Evolutionary conservation across 371 early-diverging fungal species (phyloP).

Genomic region (Mucor circinelloides): DNA sequence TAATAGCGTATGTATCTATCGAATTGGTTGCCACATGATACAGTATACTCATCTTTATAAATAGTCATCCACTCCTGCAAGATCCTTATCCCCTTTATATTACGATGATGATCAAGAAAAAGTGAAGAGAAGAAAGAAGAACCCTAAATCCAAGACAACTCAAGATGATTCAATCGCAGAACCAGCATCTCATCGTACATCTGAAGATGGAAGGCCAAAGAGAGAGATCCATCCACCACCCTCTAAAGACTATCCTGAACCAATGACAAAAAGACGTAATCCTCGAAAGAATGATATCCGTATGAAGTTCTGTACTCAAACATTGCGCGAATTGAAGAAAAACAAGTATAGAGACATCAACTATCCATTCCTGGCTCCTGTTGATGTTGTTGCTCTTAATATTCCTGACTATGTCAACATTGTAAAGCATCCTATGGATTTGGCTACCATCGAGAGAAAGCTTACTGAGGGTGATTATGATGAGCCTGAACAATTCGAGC

Average conservation of each 20-base stretch:
- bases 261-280: slow-evolving; percentile 46
- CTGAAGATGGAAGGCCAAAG: slow-evolving; percentile 67
- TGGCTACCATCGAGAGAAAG: slow-evolving; percentile 90
- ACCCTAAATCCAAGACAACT: slow-evolving; percentile 19
- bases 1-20: slow-evolving; percentile 28
- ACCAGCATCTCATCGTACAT: slow-evolving; percentile 18
- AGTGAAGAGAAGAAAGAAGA: slow-evolving; percentile 18
- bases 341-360: slow-evolving; percentile 71
- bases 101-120: slow-evolving; percentile 23
- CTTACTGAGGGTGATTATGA: slow-evolving; percentile 79
- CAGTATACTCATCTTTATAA: background rate
- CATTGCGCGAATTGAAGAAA: slow-evolving; percentile 81
- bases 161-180: slow-evolving; percentile 10
- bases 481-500: slow-evolving; percentile 76
- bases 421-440: slow-evolving; percentile 98
- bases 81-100: slow-evolving; percentile 22
- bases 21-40: background rate
- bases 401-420: slow-evolving; percentile 95
- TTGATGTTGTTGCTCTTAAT: slow-evolving; percentile 88
- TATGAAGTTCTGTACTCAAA: slow-evolving; percentile 69
- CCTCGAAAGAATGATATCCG: slow-evolving; percentile 63
- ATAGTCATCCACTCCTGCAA: slow-evolving; percentile 8
- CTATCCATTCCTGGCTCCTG: slow-evolving; percentile 88
- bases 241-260: slow-evolving; percentile 55
- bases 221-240: slow-evolving; percentile 76